A percentile compares a stretch with the other conserved stretches of the same genome.
phyloP scores from a whole-genome alignment of 2,329 filamentous ascomycete genomes.

The Colletotrichum abscissum region DNA sequence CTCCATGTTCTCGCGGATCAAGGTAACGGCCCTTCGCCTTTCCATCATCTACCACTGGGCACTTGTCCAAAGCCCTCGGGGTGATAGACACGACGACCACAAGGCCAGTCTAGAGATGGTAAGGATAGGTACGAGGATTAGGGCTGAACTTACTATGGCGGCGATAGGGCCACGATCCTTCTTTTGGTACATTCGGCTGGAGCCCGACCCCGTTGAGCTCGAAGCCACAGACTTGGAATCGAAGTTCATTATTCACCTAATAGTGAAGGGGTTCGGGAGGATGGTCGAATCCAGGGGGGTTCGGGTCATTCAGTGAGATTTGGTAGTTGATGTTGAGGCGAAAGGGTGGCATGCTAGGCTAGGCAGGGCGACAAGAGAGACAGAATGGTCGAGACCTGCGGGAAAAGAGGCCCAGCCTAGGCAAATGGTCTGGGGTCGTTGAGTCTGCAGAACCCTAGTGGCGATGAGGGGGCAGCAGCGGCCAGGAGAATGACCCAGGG shows the following conservation, averaged over 20 bases:
- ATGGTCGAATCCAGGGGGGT: background rate
- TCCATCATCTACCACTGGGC: background rate
- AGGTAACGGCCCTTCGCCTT: background rate
- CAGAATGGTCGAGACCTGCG: background rate
- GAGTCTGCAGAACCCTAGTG: background rate
- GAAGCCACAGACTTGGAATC: conserved; percentile 38
- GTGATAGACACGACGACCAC: background rate
- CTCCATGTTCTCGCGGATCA: background rate
- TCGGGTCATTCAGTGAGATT: conserved; percentile 21
- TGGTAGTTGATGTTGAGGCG: conserved; percentile 9
- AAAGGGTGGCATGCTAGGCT: conserved; percentile 16
- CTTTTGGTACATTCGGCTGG: conserved; percentile 43
- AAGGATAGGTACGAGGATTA: background rate
- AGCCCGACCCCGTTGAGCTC: conserved; percentile 46
- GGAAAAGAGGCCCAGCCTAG: background rate
- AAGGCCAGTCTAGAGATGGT: background rate
- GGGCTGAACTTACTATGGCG: conserved; percentile 46
- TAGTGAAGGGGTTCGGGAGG: conserved; percentile 19
- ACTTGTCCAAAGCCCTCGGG: background rate
- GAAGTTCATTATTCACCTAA: conserved; percentile 36
- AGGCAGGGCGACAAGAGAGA: background rate
- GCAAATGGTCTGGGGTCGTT: background rate
- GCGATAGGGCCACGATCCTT: conserved; percentile 54
- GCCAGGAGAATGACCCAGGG: background rate
- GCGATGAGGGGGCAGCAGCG: conserved; percentile 3